Evolutionary conservation across 257 asterid genomes (phyloP), one percentile per base, ranked within the genome.

Genomic region (Coffea canephora): DNA sequence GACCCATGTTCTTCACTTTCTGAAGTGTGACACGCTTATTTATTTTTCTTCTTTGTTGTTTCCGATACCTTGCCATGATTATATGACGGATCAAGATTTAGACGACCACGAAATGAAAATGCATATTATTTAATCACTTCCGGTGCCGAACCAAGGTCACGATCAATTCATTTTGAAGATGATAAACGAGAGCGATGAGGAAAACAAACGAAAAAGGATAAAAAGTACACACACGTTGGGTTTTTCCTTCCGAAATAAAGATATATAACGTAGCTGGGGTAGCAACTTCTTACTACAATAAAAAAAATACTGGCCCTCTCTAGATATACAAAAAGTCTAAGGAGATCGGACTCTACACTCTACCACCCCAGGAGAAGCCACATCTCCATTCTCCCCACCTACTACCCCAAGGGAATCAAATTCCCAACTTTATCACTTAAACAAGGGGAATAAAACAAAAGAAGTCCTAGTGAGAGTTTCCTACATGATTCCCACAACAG

Each of bases 301-400:
- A 34, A 78, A 84, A 87, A 78, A 69, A 80, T 77, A 76, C 81
- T 81, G 70, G 86, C 80, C 65, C 87, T 74, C 82, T 81, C 82
- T 82, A 87, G 90, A 89, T 90, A 61, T 84, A 85, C 92, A 89
- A 61, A 82, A 69, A 78, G 82, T 70, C 77, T 71, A 77, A 49
- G 67, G 71, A 77, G 78, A 81, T 70, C 81, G 71, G 80, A 81
- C 61, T 82, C 81, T 77, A 77, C 81, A 46, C 77, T 23, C 27
- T 2, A 59, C 65, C 48, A 73, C 67, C 79, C 75, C 79, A 66
- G 61, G 9, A 59, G 57, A 3, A 64, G 74, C 80, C 77, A 67
- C 73, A 21, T 48, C 15, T 25, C 74, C 73, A 70, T 39, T 39
- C 43, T 39, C 43, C 43, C 3, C 43, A 0, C 59, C 79, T 64